These are phyloP conservation scores for Coemansia aciculifera DNA, from an alignment of 192 early-diverging fungal species.

Conservation along the genomic window DNA sequence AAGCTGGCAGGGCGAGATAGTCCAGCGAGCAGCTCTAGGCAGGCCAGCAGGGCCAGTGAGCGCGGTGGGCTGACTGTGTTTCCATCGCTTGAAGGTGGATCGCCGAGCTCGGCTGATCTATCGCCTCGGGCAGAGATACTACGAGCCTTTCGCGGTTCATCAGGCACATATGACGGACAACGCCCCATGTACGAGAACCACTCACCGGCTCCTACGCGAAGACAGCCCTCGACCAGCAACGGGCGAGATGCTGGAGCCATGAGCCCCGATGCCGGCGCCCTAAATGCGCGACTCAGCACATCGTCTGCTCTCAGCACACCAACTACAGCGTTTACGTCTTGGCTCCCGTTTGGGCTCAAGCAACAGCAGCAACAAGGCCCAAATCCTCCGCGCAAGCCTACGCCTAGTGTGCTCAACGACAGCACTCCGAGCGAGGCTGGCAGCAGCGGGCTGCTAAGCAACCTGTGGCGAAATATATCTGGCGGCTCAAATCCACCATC, in stretches of 20 bases:
- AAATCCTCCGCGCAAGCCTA: conserved; percentile 4
- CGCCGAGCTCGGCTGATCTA: conserved; percentile 1
- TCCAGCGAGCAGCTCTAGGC: background rate
- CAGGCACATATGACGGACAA: conserved; percentile 1
- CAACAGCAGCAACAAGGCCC: conserved; percentile 19
- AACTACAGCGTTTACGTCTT: conserved; percentile 34
- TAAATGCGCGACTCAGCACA: conserved; percentile 30
- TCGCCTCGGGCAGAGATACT: conserved; percentile 7
- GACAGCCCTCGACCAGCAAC: background rate
- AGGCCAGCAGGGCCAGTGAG: background rate
- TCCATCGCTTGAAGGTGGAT: conserved; percentile 24
- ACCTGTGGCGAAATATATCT: conserved; percentile 49
- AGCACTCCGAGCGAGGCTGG: conserved; percentile 32
- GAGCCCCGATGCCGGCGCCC: conserved; percentile 2
- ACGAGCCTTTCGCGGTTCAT: conserved; percentile 17
- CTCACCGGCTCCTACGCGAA: conserved; percentile 1
- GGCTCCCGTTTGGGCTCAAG: conserved; percentile 35
- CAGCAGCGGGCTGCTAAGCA: conserved; percentile 46
- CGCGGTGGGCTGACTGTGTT: conserved; percentile 25
- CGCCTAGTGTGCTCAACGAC: conserved; percentile 14
- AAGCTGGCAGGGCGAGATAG: background rate
- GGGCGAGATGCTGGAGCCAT: conserved; percentile 7
- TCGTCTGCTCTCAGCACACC: conserved; percentile 45
- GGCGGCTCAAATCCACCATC: conserved; percentile 32
- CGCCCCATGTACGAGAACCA: background rate